Base-by-base conservation (phyloP, 768 basidiomycete species). In the Rhodotorula toruloides region DNA sequence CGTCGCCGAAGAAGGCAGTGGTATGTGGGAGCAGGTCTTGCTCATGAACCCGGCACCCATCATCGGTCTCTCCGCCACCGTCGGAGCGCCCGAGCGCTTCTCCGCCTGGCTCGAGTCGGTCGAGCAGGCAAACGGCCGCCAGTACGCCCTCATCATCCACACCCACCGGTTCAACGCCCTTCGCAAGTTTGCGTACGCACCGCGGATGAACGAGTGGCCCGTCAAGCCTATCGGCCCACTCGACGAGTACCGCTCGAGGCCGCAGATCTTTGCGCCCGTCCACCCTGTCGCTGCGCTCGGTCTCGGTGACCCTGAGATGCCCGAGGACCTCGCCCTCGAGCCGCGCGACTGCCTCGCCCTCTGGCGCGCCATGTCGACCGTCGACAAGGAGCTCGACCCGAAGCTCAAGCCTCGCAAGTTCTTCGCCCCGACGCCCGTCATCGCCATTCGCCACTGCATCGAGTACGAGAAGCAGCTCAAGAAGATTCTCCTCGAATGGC, bases 21-120 rank as follows among this genome's bases (percentile, higher is more conserved):
- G 87, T 1, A 83, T 87, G 4, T 88, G 87, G 87, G 86, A 88
- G 70, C 84, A 87, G n/a, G 78, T 88, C 13, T 76, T 88, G 10
- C 77, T 88, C 21, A 83, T 86, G 14, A 85, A 86, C 27, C 87
- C 69, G 40, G 69, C 86, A 69, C 87, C 87, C 2, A 80, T 88
- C 67, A 87, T 88, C 68, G 87, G 86, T 29, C 79, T 88, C 31
- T 87, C 86, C 13, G 87, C 87, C 1, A 88, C 87, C 0, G 81
- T 88, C 37, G 87, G 87, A 27, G 78, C 81, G 0, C 86, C 87
- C 0, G 82, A 86, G 53, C 76, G 77, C 25, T 88, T 88, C 76
- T 87, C 85, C 68, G 66, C 77, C 7, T 88, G 87, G 87, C 82
- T 88, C 2, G 78, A 78, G 58, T 81, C 82, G 2, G 83, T 88